These are phyloP conservation scores for Dothideomycetidae sp. DNA, from an alignment of 2,329 filamentous ascomycete species.

Conservation along the genomic window DNA sequence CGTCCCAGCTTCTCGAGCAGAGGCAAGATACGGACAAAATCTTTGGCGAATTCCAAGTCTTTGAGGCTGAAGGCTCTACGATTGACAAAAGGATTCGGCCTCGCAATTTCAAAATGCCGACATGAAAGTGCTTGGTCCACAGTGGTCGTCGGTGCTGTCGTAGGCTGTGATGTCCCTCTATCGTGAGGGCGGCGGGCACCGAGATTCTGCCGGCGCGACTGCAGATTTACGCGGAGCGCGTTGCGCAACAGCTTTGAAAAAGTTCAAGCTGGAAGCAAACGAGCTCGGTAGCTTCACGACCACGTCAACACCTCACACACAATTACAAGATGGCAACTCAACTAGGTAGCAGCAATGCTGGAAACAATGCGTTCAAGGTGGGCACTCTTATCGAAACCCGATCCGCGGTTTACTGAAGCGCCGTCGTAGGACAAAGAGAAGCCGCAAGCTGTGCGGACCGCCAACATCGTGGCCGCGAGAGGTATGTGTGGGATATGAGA, in stretches of 20 bases:
- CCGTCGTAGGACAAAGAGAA: conserved; percentile 69
- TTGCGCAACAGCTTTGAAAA: conserved; percentile 6
- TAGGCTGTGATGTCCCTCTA: too few relatives aligned
- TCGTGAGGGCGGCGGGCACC: too few relatives aligned
- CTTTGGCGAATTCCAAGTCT: too few relatives aligned
- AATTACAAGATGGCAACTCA: conserved; percentile 25
- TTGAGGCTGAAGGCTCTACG: too few relatives aligned
- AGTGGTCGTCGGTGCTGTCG: too few relatives aligned
- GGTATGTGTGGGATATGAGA: conserved; percentile 39
- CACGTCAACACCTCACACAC: not conserved
- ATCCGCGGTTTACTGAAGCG: conserved; percentile 3
- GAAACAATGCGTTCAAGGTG: conserved; percentile 55
- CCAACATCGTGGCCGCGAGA: conserved; percentile 94
- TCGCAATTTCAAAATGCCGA: too few relatives aligned
- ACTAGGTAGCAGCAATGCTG: conserved; percentile 33
- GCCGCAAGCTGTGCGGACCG: conserved; percentile 88
- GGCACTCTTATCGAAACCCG: conserved; percentile 4
- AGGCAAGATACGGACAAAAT: too few relatives aligned
- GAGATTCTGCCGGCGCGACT: conserved; percentile 6
- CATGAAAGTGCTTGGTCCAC: too few relatives aligned
- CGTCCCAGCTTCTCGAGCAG: too few relatives aligned
- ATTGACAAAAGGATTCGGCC: too few relatives aligned
- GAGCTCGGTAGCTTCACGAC: not conserved
- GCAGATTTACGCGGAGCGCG: conserved; percentile 7
- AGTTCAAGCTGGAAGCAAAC: conserved; percentile 7